Conservation (phyloP, 116 monocot species). For the Iris pallida region DNA sequence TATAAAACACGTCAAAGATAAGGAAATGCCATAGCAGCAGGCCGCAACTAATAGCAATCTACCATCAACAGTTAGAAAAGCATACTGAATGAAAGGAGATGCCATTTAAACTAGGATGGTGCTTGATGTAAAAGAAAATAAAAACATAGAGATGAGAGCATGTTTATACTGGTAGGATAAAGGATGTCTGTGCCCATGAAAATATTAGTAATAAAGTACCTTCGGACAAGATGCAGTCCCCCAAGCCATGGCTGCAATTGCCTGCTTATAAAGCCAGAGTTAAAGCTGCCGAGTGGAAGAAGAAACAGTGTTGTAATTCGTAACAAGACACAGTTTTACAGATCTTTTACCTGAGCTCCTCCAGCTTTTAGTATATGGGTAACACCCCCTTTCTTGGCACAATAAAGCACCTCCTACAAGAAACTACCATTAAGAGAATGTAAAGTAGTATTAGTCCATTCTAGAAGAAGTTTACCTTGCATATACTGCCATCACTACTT, state of each 20-base stretch:
- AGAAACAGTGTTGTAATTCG: neutral
- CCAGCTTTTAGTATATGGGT: constrained; percentile 86
- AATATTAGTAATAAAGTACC: constrained; percentile 19
- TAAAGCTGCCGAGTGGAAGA: constrained; percentile 6
- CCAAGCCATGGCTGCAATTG: constrained; percentile 83
- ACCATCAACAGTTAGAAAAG: neutral
- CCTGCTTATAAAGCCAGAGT: constrained; percentile 26
- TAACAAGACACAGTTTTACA: neutral
- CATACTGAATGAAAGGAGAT: neutral
- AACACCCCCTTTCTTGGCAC: constrained; percentile 78
- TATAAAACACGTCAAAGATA: too few species aligned
- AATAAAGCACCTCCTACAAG: constrained; percentile 72
- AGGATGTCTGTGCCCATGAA: constrained; percentile 13
- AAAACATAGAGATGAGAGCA: neutral
- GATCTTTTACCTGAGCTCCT: constrained; percentile 68
- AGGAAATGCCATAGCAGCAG: too few species aligned
- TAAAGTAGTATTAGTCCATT: too few species aligned
- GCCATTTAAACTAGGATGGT: too few species aligned
- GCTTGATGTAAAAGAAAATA: neutral
- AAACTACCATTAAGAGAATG: neutral
- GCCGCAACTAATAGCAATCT: too few species aligned
- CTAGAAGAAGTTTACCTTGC: constrained; percentile 41
- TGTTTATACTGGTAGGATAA: too few species aligned
- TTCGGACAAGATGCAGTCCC: constrained; percentile 77
- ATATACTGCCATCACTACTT: constrained; percentile 58